Evolutionary conservation across 805 yeast genomes (phyloP).

Genomic region (Torulaspora franciscae): DNA sequence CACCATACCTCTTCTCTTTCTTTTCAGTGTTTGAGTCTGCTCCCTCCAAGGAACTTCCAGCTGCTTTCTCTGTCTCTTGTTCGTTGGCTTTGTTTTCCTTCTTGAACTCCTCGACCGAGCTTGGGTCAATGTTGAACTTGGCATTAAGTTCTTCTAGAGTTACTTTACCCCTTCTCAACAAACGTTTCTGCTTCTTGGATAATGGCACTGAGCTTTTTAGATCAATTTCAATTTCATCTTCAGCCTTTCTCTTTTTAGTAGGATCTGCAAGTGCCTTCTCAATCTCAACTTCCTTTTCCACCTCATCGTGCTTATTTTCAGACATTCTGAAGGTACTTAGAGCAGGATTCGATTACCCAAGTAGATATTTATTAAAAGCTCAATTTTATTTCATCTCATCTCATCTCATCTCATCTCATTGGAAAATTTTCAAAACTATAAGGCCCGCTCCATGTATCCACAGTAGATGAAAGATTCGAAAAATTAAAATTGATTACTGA

Average conservation of each 20-base stretch:
- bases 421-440: constrained; percentile 12
- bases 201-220: constrained; percentile 69
- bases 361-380: not conserved
- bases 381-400: not conserved
- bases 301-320: constrained; percentile 21
- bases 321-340: not conserved
- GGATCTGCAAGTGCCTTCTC: constrained; percentile 35
- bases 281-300: constrained; percentile 29
- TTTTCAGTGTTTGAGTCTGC: constrained; percentile 15
- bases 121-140: constrained; percentile 38
- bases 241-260: constrained; percentile 37
- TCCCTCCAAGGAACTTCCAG: constrained; percentile 22
- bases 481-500: not conserved
- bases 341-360: not conserved
- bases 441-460: not conserved
- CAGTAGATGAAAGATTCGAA: not conserved
- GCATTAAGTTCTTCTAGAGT: constrained; percentile 52
- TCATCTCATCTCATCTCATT: constrained; percentile 21
- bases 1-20: constrained; percentile 51
- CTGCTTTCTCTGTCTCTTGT: constrained; percentile 35
- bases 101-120: constrained; percentile 35
- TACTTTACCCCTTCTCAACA: constrained; percentile 69
- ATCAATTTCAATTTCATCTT: constrained; percentile 63
- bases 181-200: constrained; percentile 86
- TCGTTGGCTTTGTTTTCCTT: constrained; percentile 37